These are phyloP conservation scores for Aureobasidium musti DNA, from an alignment of 2,329 filamentous ascomycete genomes.

Conservation along the genomic window DNA sequence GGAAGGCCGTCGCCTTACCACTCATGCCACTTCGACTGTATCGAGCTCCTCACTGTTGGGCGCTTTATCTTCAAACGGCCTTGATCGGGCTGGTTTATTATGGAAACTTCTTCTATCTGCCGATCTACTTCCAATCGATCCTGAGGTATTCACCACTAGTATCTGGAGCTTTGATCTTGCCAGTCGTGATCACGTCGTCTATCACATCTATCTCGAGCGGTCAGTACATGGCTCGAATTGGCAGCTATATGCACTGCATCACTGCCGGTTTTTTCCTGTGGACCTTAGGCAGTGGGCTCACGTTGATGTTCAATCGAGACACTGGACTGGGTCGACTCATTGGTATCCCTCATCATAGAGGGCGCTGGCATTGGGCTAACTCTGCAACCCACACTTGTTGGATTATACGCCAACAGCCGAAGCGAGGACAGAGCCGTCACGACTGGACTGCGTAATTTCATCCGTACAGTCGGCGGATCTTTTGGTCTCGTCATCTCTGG, in stretches of 20 bases:
- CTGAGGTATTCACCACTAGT: conserved; percentile 51
- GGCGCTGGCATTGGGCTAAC: conserved; percentile 41
- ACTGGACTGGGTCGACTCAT: background rate
- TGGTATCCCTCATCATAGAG: conserved; percentile 39
- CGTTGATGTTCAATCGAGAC: background rate
- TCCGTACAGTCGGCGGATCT: conserved; percentile 44
- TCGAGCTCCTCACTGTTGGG: background rate
- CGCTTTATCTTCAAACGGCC: conserved; percentile 52
- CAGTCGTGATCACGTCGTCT: conserved; percentile 46
- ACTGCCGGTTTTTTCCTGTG: conserved; percentile 49
- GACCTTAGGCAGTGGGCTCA: conserved; percentile 38
- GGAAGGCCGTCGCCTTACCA: conserved; percentile 52
- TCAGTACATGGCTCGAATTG: conserved; percentile 48
- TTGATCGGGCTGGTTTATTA: conserved; percentile 59
- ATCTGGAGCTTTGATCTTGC: conserved; percentile 49
- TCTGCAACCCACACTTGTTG: conserved; percentile 45
- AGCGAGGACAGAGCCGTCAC: conserved; percentile 45
- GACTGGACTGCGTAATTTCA: conserved; percentile 46
- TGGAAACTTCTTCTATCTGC: conserved; percentile 51
- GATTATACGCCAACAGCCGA: conserved; percentile 43
- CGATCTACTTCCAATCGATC: conserved; percentile 56
- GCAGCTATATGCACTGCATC: conserved; percentile 41
- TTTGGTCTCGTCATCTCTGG: conserved; percentile 41
- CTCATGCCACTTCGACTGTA: conserved; percentile 47
- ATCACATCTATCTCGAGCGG: conserved; percentile 54